Evolutionary conservation across 2,329 filamentous ascomycete species (phyloP).

Genomic region (Macrophomina tecta): DNA sequence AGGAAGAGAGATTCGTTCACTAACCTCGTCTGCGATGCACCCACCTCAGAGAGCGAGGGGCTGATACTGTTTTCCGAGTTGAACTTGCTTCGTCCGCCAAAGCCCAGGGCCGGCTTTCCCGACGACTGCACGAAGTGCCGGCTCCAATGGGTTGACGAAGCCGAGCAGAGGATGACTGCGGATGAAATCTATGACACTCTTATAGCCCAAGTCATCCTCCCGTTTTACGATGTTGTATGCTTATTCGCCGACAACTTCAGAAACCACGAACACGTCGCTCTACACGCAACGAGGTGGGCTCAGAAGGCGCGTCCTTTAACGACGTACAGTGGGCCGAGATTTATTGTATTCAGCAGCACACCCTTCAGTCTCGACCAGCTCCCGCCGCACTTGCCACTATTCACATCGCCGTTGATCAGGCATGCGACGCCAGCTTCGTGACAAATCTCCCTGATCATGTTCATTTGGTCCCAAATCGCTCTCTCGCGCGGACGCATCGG

Average conservation of each 20-base stretch:
- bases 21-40: background rate
- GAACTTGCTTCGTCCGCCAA: background rate
- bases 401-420: slow-evolving; percentile 93
- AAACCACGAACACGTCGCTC: slow-evolving; percentile 21
- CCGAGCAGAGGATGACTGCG: slow-evolving; percentile 41
- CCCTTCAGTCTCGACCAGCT: slow-evolving; percentile 22
- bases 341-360: slow-evolving; percentile 29
- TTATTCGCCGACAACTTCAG: slow-evolving; percentile 32
- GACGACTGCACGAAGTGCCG: background rate
- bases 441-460: slow-evolving; percentile 83
- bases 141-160: background rate
- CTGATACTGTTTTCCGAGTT: background rate
- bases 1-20: background rate
- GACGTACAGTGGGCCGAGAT: slow-evolving; percentile 19
- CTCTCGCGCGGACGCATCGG: slow-evolving; percentile 91
- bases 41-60: background rate
- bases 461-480: slow-evolving; percentile 83
- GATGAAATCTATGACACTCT: slow-evolving; percentile 18
- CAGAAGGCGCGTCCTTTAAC: slow-evolving; percentile 18
- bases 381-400: slow-evolving; percentile 28
- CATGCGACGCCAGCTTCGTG: slow-evolving; percentile 86
- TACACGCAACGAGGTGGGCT: slow-evolving; percentile 22
- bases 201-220: slow-evolving; percentile 28
- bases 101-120: background rate
- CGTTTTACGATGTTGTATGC: slow-evolving; percentile 31